A percentile compares a stretch with the other conserved stretches of the same genome.
phyloP scores from a whole-genome alignment of 495 filamentous ascomycete species.

The Penicillium egyptiacum region DNA sequence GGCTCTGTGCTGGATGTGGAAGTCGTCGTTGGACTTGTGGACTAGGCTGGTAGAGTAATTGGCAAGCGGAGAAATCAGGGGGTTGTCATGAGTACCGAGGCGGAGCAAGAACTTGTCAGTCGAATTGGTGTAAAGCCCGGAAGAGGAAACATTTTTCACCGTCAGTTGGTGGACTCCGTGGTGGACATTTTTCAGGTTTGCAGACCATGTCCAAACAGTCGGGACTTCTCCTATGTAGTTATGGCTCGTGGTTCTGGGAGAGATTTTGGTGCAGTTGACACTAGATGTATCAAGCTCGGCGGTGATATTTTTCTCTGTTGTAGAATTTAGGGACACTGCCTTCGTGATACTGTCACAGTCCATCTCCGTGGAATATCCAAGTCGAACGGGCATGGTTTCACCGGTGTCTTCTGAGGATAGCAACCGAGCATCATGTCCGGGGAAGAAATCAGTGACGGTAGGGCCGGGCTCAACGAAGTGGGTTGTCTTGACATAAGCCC shows the following conservation, averaged over 20 bases:
- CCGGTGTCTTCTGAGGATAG: conserved; percentile 37
- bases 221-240: conserved; percentile 20
- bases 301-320: conserved; percentile 27
- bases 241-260: conserved; percentile 15
- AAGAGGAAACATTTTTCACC: conserved; percentile 42
- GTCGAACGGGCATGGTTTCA: conserved; percentile 15
- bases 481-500: conserved; percentile 53
- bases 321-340: conserved; percentile 48
- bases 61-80: conserved; percentile 51
- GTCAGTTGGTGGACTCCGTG: conserved; percentile 50
- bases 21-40: conserved; percentile 30
- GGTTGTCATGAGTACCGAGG: conserved; percentile 45
- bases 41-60: conserved; percentile 58
- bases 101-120: conserved; percentile 49
- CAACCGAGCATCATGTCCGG: conserved; percentile 58
- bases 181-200: conserved; percentile 44
- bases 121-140: conserved; percentile 38
- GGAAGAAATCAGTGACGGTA: conserved; percentile 57
- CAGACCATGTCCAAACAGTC: conserved; percentile 46
- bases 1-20: conserved; percentile 55
- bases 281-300: conserved; percentile 30
- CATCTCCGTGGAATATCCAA: conserved; percentile 46
- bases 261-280: conserved; percentile 24
- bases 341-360: conserved; percentile 50
- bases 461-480: conserved; percentile 49